Evolutionary conservation across 257 asterid genomes (phyloP).

Genomic region (Nicotiana knightiana): DNA sequence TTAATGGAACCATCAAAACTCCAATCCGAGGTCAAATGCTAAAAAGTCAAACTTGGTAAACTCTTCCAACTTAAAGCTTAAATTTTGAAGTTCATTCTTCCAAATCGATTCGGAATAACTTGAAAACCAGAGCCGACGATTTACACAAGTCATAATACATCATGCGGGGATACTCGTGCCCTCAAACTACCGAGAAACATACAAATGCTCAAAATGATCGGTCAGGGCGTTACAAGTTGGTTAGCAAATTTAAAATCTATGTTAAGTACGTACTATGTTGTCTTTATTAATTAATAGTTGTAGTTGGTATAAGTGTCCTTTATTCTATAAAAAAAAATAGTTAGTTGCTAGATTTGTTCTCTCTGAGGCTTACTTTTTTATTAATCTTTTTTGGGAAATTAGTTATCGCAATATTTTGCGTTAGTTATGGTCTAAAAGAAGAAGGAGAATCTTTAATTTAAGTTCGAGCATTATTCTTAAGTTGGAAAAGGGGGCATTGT

Average conservation of each 20-base stretch:
- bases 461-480: background rate
- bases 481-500: background rate
- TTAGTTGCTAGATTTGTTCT: background rate
- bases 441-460: background rate
- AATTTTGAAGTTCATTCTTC: too few relatives aligned
- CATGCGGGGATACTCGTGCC: too few relatives aligned
- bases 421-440: background rate
- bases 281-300: background rate
- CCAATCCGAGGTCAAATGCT: too few relatives aligned
- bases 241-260: background rate
- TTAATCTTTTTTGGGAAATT: background rate
- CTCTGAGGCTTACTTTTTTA: background rate
- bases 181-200: too few relatives aligned
- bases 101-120: too few relatives aligned
- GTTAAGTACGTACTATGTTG: background rate
- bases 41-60: too few relatives aligned
- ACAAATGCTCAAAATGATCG: too few relatives aligned
- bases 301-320: background rate
- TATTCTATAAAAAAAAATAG: background rate
- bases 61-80: too few relatives aligned
- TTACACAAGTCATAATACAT: too few relatives aligned
- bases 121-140: too few relatives aligned
- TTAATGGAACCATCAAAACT: too few relatives aligned
- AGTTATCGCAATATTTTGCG: background rate
- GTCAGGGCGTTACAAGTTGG: too few relatives aligned